Percentiles rank a stretch among this genome's conserved stretches.
Evolutionary conservation across 179 eudicot species (phyloP).

Genomic region (Beta corolliflora): DNA sequence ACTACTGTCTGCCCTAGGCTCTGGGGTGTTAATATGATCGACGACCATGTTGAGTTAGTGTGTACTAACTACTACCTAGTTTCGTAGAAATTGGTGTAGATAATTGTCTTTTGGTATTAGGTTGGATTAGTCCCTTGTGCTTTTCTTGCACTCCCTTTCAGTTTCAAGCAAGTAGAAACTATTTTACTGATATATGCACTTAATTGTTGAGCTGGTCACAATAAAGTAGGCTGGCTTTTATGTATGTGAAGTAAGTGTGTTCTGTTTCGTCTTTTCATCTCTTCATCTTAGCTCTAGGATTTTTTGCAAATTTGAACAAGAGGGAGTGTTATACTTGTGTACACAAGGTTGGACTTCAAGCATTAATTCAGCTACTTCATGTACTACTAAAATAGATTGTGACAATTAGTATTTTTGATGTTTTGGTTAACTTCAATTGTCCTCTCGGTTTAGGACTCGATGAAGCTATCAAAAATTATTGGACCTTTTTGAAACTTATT

Average conservation of each 20-base stretch:
- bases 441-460: no score
- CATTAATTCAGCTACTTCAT: not conserved
- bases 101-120: not conserved
- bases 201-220: not conserved
- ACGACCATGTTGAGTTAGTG: not conserved
- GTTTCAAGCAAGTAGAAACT: no score
- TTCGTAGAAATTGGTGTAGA: no score
- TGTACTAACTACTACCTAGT: not conserved
- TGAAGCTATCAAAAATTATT: no score
- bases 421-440: no score
- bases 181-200: not conserved
- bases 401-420: no score
- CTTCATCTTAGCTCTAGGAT: not conserved
- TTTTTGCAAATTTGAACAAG: not conserved
- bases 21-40: not conserved
- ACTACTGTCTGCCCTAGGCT: not conserved
- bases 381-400: not conserved
- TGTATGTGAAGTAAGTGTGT: not conserved
- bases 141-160: not conserved
- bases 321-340: not conserved
- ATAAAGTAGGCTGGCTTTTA: not conserved
- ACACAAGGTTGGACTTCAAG: not conserved
- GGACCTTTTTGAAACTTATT: no score
- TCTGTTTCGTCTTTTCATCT: not conserved
- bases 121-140: not conserved